phyloP scores from a whole-genome alignment of 1,284 basidiomycete species.

The Sporisorium scitamineum region DNA sequence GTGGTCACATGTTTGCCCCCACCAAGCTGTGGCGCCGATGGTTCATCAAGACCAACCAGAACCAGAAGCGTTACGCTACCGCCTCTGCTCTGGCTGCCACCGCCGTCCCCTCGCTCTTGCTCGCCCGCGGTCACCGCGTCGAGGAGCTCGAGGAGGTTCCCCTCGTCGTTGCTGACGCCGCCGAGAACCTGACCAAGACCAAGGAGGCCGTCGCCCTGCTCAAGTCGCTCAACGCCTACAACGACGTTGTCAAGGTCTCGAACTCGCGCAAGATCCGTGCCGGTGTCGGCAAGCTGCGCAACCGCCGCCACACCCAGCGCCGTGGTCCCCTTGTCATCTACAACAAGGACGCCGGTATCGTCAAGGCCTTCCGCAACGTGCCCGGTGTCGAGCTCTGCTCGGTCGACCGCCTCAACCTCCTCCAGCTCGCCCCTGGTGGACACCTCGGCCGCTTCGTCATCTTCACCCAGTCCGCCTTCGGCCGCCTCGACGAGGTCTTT shows the following conservation, averaged over 20 bases:
- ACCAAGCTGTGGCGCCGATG: slow-evolving; percentile 99
- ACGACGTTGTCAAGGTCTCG: slow-evolving; percentile 95
- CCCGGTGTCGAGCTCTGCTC: slow-evolving; percentile 98
- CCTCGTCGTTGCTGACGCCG: slow-evolving; percentile 83
- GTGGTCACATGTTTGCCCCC: slow-evolving; percentile 99
- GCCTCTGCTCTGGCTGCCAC: slow-evolving; percentile 98
- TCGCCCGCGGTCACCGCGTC: slow-evolving; percentile 98
- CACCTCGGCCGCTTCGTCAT: slow-evolving; percentile 99
- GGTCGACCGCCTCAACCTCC: slow-evolving; percentile 93
- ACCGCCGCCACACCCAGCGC: slow-evolving; percentile 95
- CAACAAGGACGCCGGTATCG: slow-evolving; percentile 97
- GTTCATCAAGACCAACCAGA: slow-evolving; percentile 99
- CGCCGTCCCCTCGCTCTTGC: slow-evolving; percentile 96
- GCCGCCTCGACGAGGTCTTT: slow-evolving; percentile 91
- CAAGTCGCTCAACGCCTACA: slow-evolving; percentile 83
- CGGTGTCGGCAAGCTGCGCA: slow-evolving; percentile 97
- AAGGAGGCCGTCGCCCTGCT: slow-evolving; percentile 96
- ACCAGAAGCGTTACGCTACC: slow-evolving; percentile 97
- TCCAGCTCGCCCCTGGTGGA: slow-evolving; percentile 99
- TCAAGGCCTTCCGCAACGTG: slow-evolving; percentile 98
- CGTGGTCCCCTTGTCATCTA: slow-evolving; percentile 98
- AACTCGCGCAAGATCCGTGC: slow-evolving; percentile 97
- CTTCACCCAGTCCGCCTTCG: slow-evolving; percentile 97
- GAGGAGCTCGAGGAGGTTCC: slow-evolving; percentile 98
- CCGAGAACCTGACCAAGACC: slow-evolving; percentile 94